Evolutionary conservation across 2,329 filamentous ascomycete genomes (phyloP), one percentile per base, ranked within the genome.

Genomic region (Verticillium zaregamsianum): DNA sequence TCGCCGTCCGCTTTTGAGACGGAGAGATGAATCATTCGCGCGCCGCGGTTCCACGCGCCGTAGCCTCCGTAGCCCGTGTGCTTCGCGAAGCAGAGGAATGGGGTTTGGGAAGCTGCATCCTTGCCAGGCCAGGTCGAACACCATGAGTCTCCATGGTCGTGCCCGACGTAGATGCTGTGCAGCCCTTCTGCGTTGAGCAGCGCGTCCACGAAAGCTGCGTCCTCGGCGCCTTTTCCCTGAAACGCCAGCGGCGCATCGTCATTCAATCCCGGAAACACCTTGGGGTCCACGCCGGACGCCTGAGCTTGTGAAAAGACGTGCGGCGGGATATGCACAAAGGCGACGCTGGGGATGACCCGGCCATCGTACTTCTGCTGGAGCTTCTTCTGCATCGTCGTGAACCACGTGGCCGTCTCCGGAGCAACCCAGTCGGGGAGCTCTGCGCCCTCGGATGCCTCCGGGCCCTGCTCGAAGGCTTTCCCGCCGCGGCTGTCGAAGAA

Each of bases 61-160:
- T 91, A 91, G 0, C 89, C 89, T 0, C 88, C 89, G 62, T 91
- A 91, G 0, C 89, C 89, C 0, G 86, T 82, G 67, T 89, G 88
- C 65, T 89, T 84, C 6, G 86, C 86, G 68, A 88, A 90, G 66
- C 81, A 83, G 12, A 84, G 68, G 55, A 65, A 65, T 31, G 62
- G 64, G 28, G 79, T 75, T 23, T 57, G 8, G 55, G 55, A 35
- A 4, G 33, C 20, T 6, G 55, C 33, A 25, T 57, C 55, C 20
- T 35, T 57, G 62, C 62, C 60, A 12, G 45, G 45, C 72, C 70
- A 74, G 55, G 65, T 68, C 17, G 62, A 72, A 64, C 77, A 81
- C 80, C 80, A 82, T 31, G 77, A 74, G 66, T 80, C 73, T 0
- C 78, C 78, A 64, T 87, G 85, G 65, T 87, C 83, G 67, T 88